phyloP scores from a whole-genome alignment of 2,329 filamentous ascomycete genomes.

The Trichoderma hamatum region DNA sequence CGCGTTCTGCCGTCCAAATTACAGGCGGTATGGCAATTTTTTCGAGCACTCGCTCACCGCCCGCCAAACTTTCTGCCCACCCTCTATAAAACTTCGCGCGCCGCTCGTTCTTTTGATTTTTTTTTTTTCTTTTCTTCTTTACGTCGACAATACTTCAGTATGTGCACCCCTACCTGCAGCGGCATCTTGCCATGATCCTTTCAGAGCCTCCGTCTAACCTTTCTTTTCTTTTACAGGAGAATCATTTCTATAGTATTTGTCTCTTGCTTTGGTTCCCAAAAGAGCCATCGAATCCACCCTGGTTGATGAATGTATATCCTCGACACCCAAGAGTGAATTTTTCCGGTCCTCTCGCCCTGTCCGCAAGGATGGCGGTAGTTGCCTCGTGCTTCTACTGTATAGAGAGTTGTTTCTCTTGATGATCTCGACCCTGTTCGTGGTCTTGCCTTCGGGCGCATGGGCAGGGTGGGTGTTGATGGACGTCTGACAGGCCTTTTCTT shows the following conservation, averaged over 20 bases:
- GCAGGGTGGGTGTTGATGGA: constrained; percentile 82
- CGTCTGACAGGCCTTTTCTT: constrained; percentile 74
- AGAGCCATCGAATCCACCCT: constrained; percentile 93
- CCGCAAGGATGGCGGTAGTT: constrained; percentile 62
- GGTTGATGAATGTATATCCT: constrained; percentile 91
- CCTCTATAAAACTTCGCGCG: constrained; percentile 39
- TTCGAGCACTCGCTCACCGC: constrained; percentile 17
- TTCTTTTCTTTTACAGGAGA: constrained; percentile 57
- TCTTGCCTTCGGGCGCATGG: constrained; percentile 75
- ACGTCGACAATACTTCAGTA: constrained; percentile 67
- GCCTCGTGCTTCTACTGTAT: constrained; percentile 58
- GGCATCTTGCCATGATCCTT: not conserved
- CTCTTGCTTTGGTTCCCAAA: constrained; percentile 88
- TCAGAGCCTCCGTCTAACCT: constrained; percentile 30
- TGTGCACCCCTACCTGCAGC: constrained; percentile 41
- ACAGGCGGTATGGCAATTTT: constrained; percentile 17
- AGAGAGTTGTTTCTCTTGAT: constrained; percentile 77
- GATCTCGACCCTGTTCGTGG: constrained; percentile 80
- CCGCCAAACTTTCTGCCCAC: not conserved
- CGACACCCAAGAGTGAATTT: constrained; percentile 86
- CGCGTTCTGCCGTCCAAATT: constrained; percentile 26
- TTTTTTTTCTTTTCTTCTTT: constrained; percentile 57
- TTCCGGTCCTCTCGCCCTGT: constrained; percentile 61
- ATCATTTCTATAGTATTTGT: constrained; percentile 99
- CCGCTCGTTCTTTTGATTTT: constrained; percentile 41